Conservation (phyloP, 352 stramenopile genomes). For the Pythium volutum region DNA sequence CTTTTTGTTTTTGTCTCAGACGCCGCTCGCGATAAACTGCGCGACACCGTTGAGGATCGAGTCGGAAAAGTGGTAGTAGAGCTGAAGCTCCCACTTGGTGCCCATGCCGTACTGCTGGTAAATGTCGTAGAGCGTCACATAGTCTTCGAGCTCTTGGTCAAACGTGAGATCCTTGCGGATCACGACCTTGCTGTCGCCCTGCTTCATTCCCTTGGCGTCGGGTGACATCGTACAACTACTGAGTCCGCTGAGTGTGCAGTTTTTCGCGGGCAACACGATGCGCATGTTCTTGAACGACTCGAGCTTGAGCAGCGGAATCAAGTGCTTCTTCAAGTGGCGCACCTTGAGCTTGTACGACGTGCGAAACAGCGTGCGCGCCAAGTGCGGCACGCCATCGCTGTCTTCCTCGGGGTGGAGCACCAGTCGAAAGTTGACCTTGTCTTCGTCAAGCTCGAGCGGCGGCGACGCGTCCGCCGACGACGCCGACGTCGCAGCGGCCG, state of each 20-base stretch:
- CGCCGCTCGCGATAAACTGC: slow-evolving; percentile 39
- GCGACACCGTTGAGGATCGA: slow-evolving; percentile 68
- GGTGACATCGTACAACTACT: slow-evolving; percentile 16
- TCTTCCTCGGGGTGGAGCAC: slow-evolving; percentile 51
- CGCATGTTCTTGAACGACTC: slow-evolving; percentile 43
- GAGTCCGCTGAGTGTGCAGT: slow-evolving; percentile 52
- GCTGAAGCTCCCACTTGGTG: slow-evolving; percentile 60
- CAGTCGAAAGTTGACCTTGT: slow-evolving; percentile 62
- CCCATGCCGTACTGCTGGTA: slow-evolving; percentile 81
- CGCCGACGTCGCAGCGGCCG: neutral
- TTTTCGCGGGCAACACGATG: slow-evolving; percentile 54
- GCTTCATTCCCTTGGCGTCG: neutral
- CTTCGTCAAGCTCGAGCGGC: slow-evolving; percentile 5
- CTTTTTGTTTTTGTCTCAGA: no score
- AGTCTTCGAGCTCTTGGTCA: slow-evolving; percentile 74
- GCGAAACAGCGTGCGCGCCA: slow-evolving; percentile 56
- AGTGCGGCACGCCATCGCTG: slow-evolving; percentile 23
- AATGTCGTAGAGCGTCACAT: slow-evolving; percentile 71
- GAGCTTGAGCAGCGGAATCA: slow-evolving; percentile 49
- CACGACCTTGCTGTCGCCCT: neutral
- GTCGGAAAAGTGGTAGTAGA: slow-evolving; percentile 79
- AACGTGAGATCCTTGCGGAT: slow-evolving; percentile 65
- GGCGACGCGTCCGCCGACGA: neutral
- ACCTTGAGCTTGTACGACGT: slow-evolving; percentile 70
- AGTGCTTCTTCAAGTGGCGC: slow-evolving; percentile 67